Conservation (phyloP, 78 protist genomes). For the Dictyostelium intermedium region DNA sequence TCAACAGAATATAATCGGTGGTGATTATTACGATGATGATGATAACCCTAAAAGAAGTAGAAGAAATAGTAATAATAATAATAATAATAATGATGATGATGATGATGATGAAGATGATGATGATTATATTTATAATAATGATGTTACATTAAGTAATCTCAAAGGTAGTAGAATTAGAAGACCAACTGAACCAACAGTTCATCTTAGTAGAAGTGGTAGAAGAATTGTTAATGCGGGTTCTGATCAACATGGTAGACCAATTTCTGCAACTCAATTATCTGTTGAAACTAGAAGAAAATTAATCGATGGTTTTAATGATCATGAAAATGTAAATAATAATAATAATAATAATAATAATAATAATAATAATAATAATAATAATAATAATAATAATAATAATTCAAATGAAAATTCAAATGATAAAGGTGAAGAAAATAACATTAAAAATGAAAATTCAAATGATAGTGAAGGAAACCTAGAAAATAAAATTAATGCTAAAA, state of each 20-base stretch:
- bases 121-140: not conserved
- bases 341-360: not conserved
- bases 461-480: not conserved
- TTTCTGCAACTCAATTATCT: not conserved
- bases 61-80: not conserved
- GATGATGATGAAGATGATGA: not conserved
- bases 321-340: not conserved
- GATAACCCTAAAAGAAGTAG: no score
- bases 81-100: not conserved
- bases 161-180: not conserved
- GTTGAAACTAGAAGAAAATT: not conserved
- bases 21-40: not conserved
- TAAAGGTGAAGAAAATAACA: no score
- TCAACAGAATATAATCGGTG: not conserved
- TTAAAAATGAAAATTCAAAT: not conserved
- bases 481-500: not conserved
- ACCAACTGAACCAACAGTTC: not conserved
- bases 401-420: not conserved
- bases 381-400: not conserved
- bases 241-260: conserved; percentile 44
- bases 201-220: conserved; percentile 39
- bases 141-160: not conserved
- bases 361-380: not conserved
- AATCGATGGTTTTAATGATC: not conserved
- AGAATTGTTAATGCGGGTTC: not conserved